phyloP scores from a whole-genome alignment of 345 rosid genomes.

The Streptanthus diversifolius region DNA sequence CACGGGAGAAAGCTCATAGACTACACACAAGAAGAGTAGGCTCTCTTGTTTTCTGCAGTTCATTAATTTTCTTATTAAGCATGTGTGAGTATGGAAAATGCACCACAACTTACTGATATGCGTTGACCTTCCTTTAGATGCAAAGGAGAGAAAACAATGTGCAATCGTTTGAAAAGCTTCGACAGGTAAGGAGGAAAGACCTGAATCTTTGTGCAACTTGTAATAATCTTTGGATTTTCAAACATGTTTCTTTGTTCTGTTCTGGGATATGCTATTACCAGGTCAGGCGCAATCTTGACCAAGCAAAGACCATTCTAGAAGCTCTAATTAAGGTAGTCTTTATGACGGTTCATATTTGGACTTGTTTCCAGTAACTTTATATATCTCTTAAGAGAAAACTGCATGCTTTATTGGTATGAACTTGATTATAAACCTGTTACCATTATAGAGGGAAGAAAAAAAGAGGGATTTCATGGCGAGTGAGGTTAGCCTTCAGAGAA shows the following conservation, averaged over 20 bases:
- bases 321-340: constrained; percentile 69
- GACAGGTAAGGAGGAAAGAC: constrained; percentile 57
- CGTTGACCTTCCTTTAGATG: constrained; percentile 49
- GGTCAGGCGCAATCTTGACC: constrained; percentile 95
- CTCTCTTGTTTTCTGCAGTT: neutral
- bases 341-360: neutral
- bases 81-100: neutral
- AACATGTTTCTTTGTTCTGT: neutral
- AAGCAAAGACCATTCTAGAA: constrained; percentile 80
- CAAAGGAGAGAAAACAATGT: constrained; percentile 93
- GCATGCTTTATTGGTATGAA: neutral
- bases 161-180: constrained; percentile 93
- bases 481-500: constrained; percentile 78
- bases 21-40: constrained; percentile 93
- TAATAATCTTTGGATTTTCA: neutral
- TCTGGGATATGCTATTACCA: constrained; percentile 33
- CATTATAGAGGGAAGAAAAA: constrained; percentile 75
- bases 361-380: neutral
- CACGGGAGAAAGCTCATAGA: constrained; percentile 92
- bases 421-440: constrained; percentile 2
- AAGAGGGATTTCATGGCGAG: constrained; percentile 77
- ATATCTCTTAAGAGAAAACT: neutral
- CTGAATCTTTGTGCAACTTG: neutral
- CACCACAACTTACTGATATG: constrained; percentile 4
- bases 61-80: neutral